Evolutionary conservation across 495 filamentous ascomycete species (phyloP), one percentile per base, ranked within the genome.

Genomic region (Penicillium waksmanii): DNA sequence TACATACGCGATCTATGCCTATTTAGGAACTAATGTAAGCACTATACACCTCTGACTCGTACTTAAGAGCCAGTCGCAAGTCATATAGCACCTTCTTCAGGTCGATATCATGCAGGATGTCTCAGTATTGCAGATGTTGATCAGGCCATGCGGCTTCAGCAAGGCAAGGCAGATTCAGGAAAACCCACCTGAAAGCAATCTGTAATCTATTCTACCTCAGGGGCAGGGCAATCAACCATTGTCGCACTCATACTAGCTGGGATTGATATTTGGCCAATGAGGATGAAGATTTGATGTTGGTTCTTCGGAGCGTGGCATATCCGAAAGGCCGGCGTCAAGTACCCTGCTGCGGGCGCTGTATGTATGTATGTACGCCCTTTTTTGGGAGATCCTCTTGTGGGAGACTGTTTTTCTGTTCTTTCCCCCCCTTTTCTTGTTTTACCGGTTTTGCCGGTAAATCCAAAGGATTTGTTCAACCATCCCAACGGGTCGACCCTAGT

Each of bases 121-220:
- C 56, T 61, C 58, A 51, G 47, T 10, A 18, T 12, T 44, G 27
- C 48, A 38, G 40, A n/a, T 54, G 27, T 38, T n/a, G 36, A 56
- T 61, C 58, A 51, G 47, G 53, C 58, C 53, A 61, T 56, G 58
- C 56, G 58, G 52, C 36, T 55, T 51, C 54, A 33, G 52, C 58
- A 61, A 61, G 53, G 58, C 58, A 53, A 38, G 47, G 46, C 50
- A 2, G 25, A 35, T 18, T 18, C n/a, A 54, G 12, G 19, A 4
- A 9, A 38, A 15, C 47, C 52, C 54, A 44, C 57, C 43, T 55
- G 46, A 48, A 31, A 13, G 23, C 11, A 9, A 12, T 12, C 19
- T 27, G 13, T 21, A 46, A 18, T 31, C 27, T 31, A 31, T 31
- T n/a, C 13, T 23, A n/a, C 43, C 43, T 46, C 43, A 46, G 43